Evolutionary conservation across 2,329 filamentous ascomycete genomes (phyloP).

Genomic region (Trichoderma arundinaceum): DNA sequence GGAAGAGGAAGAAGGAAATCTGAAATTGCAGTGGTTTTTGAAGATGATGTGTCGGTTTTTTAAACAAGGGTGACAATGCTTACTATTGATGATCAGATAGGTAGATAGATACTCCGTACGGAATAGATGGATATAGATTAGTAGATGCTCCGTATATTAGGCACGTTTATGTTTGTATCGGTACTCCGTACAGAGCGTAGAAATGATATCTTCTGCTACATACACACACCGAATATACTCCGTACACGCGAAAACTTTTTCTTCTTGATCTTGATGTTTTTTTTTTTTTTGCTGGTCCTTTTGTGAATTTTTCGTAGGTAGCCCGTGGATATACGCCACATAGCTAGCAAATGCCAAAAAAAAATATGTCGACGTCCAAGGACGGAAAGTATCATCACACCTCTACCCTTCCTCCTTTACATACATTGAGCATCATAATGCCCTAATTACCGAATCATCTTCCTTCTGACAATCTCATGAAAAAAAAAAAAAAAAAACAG

Average conservation of each 20-base stretch:
- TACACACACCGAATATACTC: neutral
- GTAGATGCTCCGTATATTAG: neutral
- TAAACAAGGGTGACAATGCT: too few species aligned
- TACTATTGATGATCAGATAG: too few species aligned
- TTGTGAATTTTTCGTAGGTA: neutral
- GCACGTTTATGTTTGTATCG: neutral
- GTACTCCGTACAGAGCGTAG: neutral
- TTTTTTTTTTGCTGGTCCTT: neutral
- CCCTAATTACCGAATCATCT: conserved; percentile 4
- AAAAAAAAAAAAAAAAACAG: neutral
- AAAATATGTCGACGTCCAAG: neutral
- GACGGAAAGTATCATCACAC: neutral
- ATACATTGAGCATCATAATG: conserved; percentile 17
- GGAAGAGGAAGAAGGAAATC: neutral
- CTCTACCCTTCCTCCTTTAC: conserved; percentile 3
- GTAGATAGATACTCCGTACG: too few species aligned
- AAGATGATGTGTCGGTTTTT: conserved; percentile 11
- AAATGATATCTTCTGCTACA: neutral
- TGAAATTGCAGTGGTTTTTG: neutral
- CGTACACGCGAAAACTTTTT: neutral
- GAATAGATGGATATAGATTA: neutral
- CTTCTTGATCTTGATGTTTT: too few species aligned
- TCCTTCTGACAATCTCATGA: neutral
- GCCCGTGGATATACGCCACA: neutral
- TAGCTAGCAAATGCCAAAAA: neutral